Percentiles rank a stretch among this genome's conserved stretches.
Evolutionary conservation across 495 filamentous ascomycete species (phyloP).

Genomic region (Copromyces sp.): DNA sequence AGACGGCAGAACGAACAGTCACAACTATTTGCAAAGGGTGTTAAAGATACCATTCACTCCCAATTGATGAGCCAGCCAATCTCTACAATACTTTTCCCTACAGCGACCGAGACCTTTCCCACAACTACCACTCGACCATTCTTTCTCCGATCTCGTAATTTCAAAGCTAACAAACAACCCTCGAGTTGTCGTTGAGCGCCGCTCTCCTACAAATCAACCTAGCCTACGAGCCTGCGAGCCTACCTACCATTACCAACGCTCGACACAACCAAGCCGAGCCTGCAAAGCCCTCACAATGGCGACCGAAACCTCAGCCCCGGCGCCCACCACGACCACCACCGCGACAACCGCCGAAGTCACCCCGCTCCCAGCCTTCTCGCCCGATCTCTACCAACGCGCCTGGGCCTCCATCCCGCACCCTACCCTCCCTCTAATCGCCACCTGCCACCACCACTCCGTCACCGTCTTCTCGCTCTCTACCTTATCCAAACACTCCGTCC

Average conservation of each 20-base stretch:
- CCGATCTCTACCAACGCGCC: constrained; percentile 66
- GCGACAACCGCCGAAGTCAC: constrained; percentile 3
- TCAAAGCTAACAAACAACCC: not conserved
- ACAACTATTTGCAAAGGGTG: not conserved
- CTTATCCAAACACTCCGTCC: constrained; percentile 63
- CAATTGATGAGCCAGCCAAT: not conserved
- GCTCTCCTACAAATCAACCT: not conserved
- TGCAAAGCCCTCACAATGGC: not conserved
- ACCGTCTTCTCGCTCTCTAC: constrained; percentile 78
- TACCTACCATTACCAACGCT: not conserved
- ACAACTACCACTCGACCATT: not conserved
- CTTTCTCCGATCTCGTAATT: not conserved
- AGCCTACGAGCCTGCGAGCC: not conserved
- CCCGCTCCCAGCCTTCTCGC: constrained; percentile 43
- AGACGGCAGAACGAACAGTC: not conserved
- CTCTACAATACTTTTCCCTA: not conserved
- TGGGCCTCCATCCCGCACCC: constrained; percentile 85
- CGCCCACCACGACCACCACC: not conserved
- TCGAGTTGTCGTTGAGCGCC: not conserved
- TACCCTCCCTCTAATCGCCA: constrained; percentile 76
- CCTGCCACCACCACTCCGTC: constrained; percentile 73
- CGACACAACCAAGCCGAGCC: not conserved
- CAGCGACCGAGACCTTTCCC: not conserved
- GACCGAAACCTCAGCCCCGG: not conserved
- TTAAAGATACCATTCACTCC: not conserved